Evolutionary conservation across 257 asterid genomes (phyloP).

Genomic region (Nicotiana noctiflora): DNA sequence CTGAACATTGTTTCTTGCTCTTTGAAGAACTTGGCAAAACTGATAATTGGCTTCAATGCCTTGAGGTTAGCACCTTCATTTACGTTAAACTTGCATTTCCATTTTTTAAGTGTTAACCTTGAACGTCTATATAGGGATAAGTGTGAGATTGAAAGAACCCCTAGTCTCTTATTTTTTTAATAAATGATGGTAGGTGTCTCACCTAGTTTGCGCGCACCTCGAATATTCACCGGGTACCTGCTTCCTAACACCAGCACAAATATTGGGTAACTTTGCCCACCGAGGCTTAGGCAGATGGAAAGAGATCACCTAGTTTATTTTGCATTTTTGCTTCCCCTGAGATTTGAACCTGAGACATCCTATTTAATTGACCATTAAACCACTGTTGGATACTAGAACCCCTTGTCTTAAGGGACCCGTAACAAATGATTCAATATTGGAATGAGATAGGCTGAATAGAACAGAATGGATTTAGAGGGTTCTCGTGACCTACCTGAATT

Average conservation of each 20-base stretch:
- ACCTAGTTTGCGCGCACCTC: no score
- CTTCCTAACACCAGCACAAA: no score
- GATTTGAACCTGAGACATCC: no score
- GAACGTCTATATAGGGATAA: not conserved
- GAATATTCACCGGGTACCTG: no score
- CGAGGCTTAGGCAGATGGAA: no score
- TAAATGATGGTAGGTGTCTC: no score
- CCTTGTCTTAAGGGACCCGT: no score
- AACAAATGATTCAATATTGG: not conserved
- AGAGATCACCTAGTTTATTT: no score
- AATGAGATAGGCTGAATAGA: not conserved
- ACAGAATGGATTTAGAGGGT: not conserved
- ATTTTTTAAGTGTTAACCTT: not conserved
- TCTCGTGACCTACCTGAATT: not conserved
- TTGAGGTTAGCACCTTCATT: conserved; percentile 50
- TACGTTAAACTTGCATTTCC: not conserved
- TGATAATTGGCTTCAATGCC: conserved; percentile 86
- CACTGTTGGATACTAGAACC: no score
- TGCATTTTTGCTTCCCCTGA: no score
- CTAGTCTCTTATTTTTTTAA: not conserved
- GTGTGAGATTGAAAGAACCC: not conserved
- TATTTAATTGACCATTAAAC: no score
- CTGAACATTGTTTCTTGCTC: conserved; percentile 83
- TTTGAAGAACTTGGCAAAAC: conserved; percentile 85
- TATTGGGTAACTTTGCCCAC: no score